phyloP scores from a whole-genome alignment of 106 monocot genomes.

The Phalaenopsis aphrodite region DNA sequence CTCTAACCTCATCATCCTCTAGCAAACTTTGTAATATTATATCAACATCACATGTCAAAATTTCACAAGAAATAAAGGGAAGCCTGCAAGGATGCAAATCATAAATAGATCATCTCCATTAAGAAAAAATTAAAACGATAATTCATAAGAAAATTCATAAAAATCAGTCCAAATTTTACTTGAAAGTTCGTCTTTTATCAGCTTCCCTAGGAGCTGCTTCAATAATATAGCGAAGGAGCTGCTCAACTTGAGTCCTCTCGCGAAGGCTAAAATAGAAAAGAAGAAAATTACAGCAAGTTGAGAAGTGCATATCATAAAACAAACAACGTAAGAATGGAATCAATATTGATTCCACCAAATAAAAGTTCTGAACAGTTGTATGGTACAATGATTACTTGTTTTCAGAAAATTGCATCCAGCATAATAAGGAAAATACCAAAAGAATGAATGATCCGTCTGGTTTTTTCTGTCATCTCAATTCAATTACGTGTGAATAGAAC shows the following conservation, averaged over 20 bases:
- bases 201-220: slow-evolving; percentile 66
- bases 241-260: slow-evolving; percentile 72
- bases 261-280: slow-evolving; percentile 37
- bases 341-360: not conserved
- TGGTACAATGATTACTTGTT: not conserved
- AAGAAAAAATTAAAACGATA: not conserved
- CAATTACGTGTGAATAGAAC: not conserved
- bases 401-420: not conserved
- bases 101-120: not conserved
- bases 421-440: not conserved
- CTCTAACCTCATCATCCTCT: slow-evolving; percentile 65
- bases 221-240: slow-evolving; percentile 71
- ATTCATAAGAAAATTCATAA: not conserved
- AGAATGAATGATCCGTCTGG: not conserved
- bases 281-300: not conserved
- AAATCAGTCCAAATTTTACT: slow-evolving; percentile 24
- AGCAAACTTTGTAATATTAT: slow-evolving; percentile 63
- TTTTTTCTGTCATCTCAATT: not conserved
- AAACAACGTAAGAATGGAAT: not conserved
- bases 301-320: not conserved
- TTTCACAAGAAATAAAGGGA: slow-evolving; percentile 90
- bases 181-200: slow-evolving; percentile 62
- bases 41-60: slow-evolving; percentile 90
- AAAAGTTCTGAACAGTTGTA: not conserved
- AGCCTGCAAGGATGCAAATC: slow-evolving; percentile 37